These are phyloP conservation scores for Nicotiana obtusifolia DNA, from an alignment of 257 asterid species.

Conservation along the genomic window DNA sequence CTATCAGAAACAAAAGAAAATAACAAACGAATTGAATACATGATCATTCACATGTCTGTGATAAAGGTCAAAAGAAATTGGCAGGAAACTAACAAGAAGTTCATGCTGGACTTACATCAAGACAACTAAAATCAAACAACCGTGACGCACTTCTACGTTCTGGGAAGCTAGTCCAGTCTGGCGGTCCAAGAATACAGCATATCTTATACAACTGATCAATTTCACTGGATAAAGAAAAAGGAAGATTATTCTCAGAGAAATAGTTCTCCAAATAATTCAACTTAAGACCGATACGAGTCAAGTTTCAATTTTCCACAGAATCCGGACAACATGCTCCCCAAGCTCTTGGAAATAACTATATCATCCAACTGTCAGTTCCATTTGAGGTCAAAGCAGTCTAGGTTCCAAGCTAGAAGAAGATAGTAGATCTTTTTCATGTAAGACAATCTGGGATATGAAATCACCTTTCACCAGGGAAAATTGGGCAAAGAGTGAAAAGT, in stretches of 20 bases:
- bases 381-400: slow-evolving; percentile 1
- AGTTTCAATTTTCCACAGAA: not conserved
- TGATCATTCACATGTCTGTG: not conserved
- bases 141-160: slow-evolving; percentile 62
- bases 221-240: slow-evolving; percentile 52
- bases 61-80: not conserved
- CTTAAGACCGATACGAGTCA: not conserved
- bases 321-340: not conserved
- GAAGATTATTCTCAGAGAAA: slow-evolving; percentile 1
- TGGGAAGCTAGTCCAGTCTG: slow-evolving; percentile 78
- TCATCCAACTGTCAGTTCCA: not conserved
- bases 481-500: slow-evolving; percentile 80
- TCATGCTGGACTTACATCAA: slow-evolving; percentile 46
- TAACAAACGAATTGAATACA: not conserved
- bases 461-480: slow-evolving; percentile 98
- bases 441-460: slow-evolving; percentile 16
- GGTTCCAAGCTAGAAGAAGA: not conserved
- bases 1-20: slow-evolving; percentile 34
- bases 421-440: not conserved
- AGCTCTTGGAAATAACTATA: not conserved
- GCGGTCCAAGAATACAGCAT: slow-evolving; percentile 80
- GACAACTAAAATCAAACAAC: slow-evolving; percentile 46
- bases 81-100: not conserved
- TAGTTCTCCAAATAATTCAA: not conserved
- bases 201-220: slow-evolving; percentile 91